Conservation (phyloP, 805 yeast species). For the Metschnikowia amazonensis region DNA sequence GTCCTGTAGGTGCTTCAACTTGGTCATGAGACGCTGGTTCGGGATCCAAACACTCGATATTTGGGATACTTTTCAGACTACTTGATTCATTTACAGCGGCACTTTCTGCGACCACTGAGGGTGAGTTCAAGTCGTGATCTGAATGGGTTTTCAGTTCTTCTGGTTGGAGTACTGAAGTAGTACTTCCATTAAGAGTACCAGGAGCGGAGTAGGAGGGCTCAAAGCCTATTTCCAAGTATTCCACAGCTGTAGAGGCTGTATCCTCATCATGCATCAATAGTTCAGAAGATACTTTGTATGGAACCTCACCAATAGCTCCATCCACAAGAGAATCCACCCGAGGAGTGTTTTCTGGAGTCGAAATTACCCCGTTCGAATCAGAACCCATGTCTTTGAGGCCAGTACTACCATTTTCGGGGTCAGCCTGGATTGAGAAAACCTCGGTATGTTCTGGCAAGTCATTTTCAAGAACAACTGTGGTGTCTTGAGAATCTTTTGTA, state of each 20-base stretch:
- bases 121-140: neutral
- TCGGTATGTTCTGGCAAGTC: neutral
- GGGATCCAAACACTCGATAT: neutral
- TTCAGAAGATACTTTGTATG: neutral
- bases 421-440: neutral
- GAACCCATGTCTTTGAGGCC: neutral
- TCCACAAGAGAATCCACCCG: neutral
- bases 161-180: neutral
- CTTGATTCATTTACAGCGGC: neutral
- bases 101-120: neutral
- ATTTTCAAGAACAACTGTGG: no score
- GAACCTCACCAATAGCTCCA: neutral
- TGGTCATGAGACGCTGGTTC: neutral
- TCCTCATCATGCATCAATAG: neutral
- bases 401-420: neutral
- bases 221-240: neutral
- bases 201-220: neutral
- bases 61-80: neutral
- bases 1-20: neutral
- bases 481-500: no score
- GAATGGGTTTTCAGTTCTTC: neutral
- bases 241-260: neutral
- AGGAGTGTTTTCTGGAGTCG: neutral
- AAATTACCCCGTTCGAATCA: neutral
- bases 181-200: neutral